Conservation (phyloP, 2,329 filamentous ascomycete species). For the Ophiocordyceps unilateralis region DNA sequence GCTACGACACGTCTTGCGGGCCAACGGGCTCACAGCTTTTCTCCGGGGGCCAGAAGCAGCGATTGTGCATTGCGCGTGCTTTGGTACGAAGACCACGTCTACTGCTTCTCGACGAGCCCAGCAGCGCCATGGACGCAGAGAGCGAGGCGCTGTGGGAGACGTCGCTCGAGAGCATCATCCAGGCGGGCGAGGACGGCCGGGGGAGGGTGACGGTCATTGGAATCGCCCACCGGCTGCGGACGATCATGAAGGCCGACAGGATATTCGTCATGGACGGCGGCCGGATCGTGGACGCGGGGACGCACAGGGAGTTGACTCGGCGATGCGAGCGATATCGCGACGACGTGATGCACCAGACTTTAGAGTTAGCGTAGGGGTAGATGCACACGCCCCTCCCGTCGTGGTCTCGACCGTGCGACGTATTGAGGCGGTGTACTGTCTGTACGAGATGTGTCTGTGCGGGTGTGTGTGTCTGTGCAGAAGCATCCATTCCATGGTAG, state of each 20-base stretch:
- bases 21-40: constrained; percentile 59
- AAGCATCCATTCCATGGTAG: too few species aligned
- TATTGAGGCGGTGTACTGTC: too few species aligned
- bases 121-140: constrained; percentile 57
- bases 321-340: constrained; percentile 33
- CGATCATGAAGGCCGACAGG: constrained; percentile 37
- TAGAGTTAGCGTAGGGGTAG: neutral
- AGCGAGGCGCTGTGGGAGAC: constrained; percentile 53
- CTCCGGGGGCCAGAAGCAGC: constrained; percentile 65
- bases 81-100: constrained; percentile 55
- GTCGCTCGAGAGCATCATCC: constrained; percentile 14
- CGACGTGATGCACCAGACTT: constrained; percentile 30
- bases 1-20: constrained; percentile 49
- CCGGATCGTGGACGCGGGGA: constrained; percentile 30
- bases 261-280: constrained; percentile 40
- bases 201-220: constrained; percentile 42
- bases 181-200: too few species aligned
- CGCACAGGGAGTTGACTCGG: constrained; percentile 35
- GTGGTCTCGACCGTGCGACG: too few species aligned
- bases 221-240: constrained; percentile 40
- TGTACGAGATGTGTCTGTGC: too few species aligned
- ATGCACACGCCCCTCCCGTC: too few species aligned
- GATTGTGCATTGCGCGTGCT: constrained; percentile 62
- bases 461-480: too few species aligned
- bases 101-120: constrained; percentile 68